Evolutionary conservation across 129 eudicot species (phyloP).

Genomic region (Flaveria ramosissima): DNA sequence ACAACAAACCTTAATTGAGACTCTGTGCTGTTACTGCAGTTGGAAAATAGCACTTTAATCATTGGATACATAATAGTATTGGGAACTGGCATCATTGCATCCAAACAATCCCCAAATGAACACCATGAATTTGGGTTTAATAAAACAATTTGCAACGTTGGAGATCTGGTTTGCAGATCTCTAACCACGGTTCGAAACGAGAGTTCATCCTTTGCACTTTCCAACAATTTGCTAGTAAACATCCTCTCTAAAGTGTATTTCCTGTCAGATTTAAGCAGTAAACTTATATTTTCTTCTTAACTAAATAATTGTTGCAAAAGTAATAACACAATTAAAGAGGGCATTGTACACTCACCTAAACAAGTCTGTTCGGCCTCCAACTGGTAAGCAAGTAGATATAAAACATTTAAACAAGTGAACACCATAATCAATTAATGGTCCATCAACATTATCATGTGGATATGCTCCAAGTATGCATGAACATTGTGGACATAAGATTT

Average conservation of each 20-base stretch:
- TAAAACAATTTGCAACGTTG: slow-evolving; percentile 67
- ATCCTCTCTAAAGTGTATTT: slow-evolving; percentile 79
- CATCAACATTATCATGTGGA: slow-evolving; percentile 49
- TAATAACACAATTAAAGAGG: not conserved
- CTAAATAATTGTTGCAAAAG: not conserved
- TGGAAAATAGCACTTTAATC: slow-evolving; percentile 71
- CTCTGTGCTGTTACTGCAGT: slow-evolving; percentile 42
- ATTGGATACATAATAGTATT: slow-evolving; percentile 56
- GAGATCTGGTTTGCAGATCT: slow-evolving; percentile 63
- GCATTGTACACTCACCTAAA: slow-evolving; percentile 52
- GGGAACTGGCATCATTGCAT: slow-evolving; percentile 38
- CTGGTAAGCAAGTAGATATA: slow-evolving; percentile 66
- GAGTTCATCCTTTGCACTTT: slow-evolving; percentile 88
- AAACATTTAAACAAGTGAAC: slow-evolving; percentile 78
- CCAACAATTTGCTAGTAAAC: slow-evolving; percentile 77
- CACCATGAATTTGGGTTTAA: slow-evolving; percentile 87
- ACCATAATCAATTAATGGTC: slow-evolving; percentile 39
- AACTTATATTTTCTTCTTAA: not conserved
- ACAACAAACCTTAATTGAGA: slow-evolving; percentile 57
- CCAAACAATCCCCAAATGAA: slow-evolving; percentile 64
- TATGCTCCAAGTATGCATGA: slow-evolving; percentile 80
- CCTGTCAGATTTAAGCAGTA: slow-evolving; percentile 40
- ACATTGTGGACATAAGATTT: slow-evolving; percentile 72
- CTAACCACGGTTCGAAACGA: slow-evolving; percentile 80
- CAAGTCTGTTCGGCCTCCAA: slow-evolving; percentile 45